Evolutionary conservation across 2,329 filamentous ascomycete genomes (phyloP), one percentile per base, ranked within the genome.

Genomic region (Didymosphaeria variabile): DNA sequence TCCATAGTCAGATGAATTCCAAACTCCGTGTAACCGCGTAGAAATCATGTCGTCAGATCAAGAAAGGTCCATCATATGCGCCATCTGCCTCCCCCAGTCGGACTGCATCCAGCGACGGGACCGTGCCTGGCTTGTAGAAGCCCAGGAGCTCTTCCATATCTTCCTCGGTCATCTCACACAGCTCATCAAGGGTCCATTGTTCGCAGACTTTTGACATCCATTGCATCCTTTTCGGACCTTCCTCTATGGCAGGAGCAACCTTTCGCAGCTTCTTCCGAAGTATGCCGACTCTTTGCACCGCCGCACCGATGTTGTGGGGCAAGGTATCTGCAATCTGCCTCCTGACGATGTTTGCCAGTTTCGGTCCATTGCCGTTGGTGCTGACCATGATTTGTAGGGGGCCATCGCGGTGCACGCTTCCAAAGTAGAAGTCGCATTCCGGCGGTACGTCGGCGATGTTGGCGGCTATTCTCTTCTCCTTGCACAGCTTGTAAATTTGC

Each of bases 351-450:
- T 92, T 94, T 10, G 95, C 95, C 65, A 99, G 82, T 75, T 94
- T 90, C 0, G 95, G 95, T 0, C 95, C 95, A 76, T 97, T 97
- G 55, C 95, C 95, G 77, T 98, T 99, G 38, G 95, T 99, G 81
- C 92, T 96, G 70, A 99, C 94, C 95, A 99, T 99, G 72, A 99
- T 90, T 82, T 99, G 95, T 62, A 99, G 80, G 6, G 95, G 95
- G 0, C 95, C 95, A 77, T 99, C 95, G 54, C 95, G 90, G 80
- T 99, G 92, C 42, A 97, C 90, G 76, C 91, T 95, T 64, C 95
- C 95, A 81, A 99, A 99, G 84, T 97, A 99, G 77, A 99, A 99
- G 75, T 99, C 95, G 79, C 95, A 99, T 79, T 99, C 95, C 0
- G 93, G 87, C 0, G 95, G 95, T 3, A 99, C 95, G 76, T 99